Conservation (phyloP, 371 early-diverging fungal species). For the Syncephalastrum contaminatum region DNA sequence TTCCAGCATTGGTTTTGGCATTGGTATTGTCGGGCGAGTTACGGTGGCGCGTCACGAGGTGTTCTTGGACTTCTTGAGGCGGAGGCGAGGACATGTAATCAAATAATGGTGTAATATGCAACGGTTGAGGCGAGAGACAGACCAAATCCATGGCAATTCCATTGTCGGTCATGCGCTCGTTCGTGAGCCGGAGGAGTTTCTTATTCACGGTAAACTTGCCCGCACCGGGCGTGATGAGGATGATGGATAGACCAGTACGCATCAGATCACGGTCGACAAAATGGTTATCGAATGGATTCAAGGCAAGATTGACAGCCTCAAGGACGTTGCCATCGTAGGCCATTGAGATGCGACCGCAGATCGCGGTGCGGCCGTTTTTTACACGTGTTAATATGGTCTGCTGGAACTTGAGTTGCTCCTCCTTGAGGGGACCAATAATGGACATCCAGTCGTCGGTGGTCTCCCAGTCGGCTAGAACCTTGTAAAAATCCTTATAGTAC, state of each 20-base stretch:
- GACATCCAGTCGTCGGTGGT: slow-evolving; percentile 84
- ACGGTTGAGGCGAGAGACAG: slow-evolving; percentile 84
- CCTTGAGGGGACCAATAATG: slow-evolving; percentile 72
- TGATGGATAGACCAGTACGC: slow-evolving; percentile 90
- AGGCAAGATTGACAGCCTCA: slow-evolving; percentile 92
- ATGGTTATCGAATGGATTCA: slow-evolving; percentile 93
- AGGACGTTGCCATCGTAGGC: slow-evolving; percentile 91
- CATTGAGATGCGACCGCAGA: slow-evolving; percentile 68
- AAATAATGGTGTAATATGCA: slow-evolving; percentile 90
- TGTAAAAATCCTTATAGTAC: slow-evolving; percentile 90
- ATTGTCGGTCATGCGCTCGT: slow-evolving; percentile 93
- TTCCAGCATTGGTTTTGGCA: slow-evolving; percentile 11
- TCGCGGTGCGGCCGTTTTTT: slow-evolving; percentile 39
- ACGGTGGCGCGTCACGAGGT: slow-evolving; percentile 7
- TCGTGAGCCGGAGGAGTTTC: slow-evolving; percentile 81
- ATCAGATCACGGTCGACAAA: slow-evolving; percentile 91
- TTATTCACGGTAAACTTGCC: slow-evolving; percentile 89
- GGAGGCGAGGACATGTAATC: slow-evolving; percentile 60
- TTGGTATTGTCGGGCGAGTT: slow-evolving; percentile 6
- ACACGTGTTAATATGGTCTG: slow-evolving; percentile 71
- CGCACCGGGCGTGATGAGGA: slow-evolving; percentile 86
- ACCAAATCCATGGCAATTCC: slow-evolving; percentile 94
- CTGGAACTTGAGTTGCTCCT: slow-evolving; percentile 82
- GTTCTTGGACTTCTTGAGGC: slow-evolving; percentile 20
- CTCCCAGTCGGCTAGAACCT: slow-evolving; percentile 93